Evolutionary conservation across 106 monocot species (phyloP).

Genomic region (Phalaenopsis aphrodite): DNA sequence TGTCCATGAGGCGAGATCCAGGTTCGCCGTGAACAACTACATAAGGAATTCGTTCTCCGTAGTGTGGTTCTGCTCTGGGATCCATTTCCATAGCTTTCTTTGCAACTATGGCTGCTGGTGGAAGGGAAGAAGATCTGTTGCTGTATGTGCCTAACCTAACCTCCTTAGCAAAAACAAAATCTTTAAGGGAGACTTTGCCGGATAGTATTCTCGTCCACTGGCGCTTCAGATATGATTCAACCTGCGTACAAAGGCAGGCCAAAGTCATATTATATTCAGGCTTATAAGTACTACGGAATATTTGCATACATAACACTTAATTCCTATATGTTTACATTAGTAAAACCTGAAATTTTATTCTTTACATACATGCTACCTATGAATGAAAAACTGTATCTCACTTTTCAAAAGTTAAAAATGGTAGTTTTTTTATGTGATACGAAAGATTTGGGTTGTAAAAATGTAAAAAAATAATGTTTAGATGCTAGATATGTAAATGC

Average conservation of each 20-base stretch:
- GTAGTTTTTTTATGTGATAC: too few relatives aligned
- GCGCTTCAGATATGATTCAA: constrained; percentile 72
- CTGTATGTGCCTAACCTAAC: constrained; percentile 76
- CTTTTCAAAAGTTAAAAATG: too few relatives aligned
- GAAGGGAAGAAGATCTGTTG: constrained; percentile 48
- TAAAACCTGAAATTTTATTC: too few relatives aligned
- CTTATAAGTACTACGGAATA: neutral
- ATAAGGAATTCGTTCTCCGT: constrained; percentile 87
- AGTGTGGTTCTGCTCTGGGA: constrained; percentile 64
- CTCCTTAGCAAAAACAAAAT: constrained; percentile 96
- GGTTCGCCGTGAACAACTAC: constrained; percentile 91
- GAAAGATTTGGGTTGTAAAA: too few relatives aligned
- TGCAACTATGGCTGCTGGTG: constrained; percentile 95
- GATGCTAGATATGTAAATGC: too few relatives aligned
- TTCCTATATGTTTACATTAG: too few relatives aligned
- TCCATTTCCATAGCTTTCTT: constrained; percentile 63
- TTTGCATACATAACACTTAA: too few relatives aligned
- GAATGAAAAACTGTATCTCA: too few relatives aligned
- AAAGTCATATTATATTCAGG: neutral
- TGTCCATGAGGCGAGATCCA: constrained; percentile 79
- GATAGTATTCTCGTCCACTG: constrained; percentile 82
- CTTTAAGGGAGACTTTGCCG: constrained; percentile 75
- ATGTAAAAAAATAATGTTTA: too few relatives aligned
- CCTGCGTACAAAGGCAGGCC: constrained; percentile 31
- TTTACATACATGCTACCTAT: too few relatives aligned